Conservation (phyloP, 208 protist genomes). For the Acanthamoeba comandoni region DNA sequence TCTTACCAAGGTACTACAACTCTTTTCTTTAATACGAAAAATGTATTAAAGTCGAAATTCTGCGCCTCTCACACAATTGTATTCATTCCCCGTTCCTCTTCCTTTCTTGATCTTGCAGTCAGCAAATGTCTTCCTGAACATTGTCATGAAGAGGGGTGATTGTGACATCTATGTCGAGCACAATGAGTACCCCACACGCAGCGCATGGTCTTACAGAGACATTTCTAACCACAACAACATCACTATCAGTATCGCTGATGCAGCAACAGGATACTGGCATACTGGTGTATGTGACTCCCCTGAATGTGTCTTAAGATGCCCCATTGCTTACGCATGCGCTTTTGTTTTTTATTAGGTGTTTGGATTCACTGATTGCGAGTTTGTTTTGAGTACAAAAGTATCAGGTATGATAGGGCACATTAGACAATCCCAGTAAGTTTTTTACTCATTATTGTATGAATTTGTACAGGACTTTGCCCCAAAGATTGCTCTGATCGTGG, state of each 20-base stretch:
- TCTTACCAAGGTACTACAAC: no score
- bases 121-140: no score
- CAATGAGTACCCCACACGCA: neutral
- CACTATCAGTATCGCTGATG: neutral
- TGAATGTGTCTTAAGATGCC: no score
- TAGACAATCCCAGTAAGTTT: neutral
- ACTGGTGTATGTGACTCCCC: no score
- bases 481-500: conserved; percentile 3
- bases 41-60: no score
- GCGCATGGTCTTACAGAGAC: neutral
- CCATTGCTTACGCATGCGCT: no score
- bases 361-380: conserved; percentile 11
- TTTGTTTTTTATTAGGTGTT: no score
- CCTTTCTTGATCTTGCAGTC: no score
- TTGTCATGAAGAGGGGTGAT: no score
- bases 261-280: conserved; percentile 2
- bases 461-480: neutral
- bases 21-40: no score
- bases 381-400: neutral
- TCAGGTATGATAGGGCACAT: neutral
- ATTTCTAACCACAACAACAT: neutral
- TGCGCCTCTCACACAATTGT: no score
- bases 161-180: conserved; percentile 32
- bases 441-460: neutral
- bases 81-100: no score